A percentile compares a stretch with the other conserved stretches of the same genome.
Conservation (phyloP, 352 stramenopile genomes). For the Plasmopara viticola region DNA sequence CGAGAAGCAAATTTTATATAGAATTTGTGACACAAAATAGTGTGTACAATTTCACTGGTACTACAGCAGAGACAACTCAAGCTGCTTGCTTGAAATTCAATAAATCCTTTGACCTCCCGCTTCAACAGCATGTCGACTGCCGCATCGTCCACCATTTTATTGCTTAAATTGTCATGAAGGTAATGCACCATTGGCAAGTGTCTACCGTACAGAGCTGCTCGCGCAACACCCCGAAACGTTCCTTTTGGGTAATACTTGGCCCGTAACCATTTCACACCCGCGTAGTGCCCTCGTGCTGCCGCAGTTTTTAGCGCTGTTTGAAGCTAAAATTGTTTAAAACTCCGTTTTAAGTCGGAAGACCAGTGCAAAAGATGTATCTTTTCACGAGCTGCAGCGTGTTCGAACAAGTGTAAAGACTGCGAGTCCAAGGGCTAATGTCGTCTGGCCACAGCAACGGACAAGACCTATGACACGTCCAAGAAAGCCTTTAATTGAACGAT, state of each 20-base stretch:
- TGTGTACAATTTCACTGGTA: too few relatives aligned
- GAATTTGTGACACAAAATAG: too few relatives aligned
- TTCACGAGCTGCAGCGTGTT: conserved; percentile 23
- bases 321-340: conserved; percentile 36
- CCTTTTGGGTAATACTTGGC: conserved; percentile 27
- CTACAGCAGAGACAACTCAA: too few relatives aligned
- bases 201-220: conserved; percentile 30
- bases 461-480: conserved; percentile 28
- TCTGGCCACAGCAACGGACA: conserved; percentile 24
- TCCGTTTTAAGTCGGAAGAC: conserved; percentile 33
- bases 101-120: too few relatives aligned
- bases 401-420: conserved; percentile 19
- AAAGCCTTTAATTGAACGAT: conserved; percentile 17
- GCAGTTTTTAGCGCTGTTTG: conserved; percentile 25
- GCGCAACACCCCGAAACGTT: conserved; percentile 29
- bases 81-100: too few relatives aligned
- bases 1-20: too few relatives aligned
- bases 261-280: conserved; percentile 26
- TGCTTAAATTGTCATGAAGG: conserved; percentile 28
- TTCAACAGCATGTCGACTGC: conserved; percentile 10
- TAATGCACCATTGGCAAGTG: conserved; percentile 29
- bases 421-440: conserved; percentile 11
- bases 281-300: conserved; percentile 19
- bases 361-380: conserved; percentile 23
- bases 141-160: conserved; percentile 32